phyloP scores from a whole-genome alignment of 139 green algal species.

The Ettlia oleoabundans region DNA sequence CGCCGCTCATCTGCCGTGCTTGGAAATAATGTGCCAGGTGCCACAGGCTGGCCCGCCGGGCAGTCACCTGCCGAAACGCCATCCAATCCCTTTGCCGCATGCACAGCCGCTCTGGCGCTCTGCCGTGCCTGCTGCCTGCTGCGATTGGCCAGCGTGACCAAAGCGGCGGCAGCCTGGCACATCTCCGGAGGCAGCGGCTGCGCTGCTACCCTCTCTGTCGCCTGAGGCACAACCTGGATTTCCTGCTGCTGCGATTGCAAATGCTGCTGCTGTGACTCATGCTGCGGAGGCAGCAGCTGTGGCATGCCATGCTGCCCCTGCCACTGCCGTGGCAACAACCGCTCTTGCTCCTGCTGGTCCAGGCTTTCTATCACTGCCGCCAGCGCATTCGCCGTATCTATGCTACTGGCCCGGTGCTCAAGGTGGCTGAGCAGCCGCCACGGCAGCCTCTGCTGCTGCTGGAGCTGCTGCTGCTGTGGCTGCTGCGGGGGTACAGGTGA shows the following conservation, averaged over 20 bases:
- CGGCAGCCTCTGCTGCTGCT: not conserved
- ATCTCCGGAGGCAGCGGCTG: not conserved
- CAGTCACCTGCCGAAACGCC: not conserved
- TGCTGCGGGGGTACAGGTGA: not conserved
- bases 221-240: too few relatives aligned
- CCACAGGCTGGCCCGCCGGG: not conserved
- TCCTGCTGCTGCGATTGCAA: too few relatives aligned
- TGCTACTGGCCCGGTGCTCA: not conserved
- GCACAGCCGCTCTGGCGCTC: not conserved
- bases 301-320: too few relatives aligned
- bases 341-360: too few relatives aligned
- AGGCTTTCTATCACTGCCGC: not conserved
- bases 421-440: constrained; percentile 1
- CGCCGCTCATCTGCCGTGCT: too few relatives aligned
- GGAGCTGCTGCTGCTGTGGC: not conserved
- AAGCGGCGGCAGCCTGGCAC: not conserved
- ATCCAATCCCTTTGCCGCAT: not conserved
- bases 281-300: not conserved
- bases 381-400: not conserved
- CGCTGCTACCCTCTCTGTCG: not conserved
- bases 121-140: constrained; percentile 8
- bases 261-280: not conserved
- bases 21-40: too few relatives aligned
- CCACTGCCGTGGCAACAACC: too few relatives aligned
- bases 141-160: not conserved